phyloP scores from a whole-genome alignment of 225 moss, liverwort and hornwort genomes.

The Sphagnum tenellum region DNA sequence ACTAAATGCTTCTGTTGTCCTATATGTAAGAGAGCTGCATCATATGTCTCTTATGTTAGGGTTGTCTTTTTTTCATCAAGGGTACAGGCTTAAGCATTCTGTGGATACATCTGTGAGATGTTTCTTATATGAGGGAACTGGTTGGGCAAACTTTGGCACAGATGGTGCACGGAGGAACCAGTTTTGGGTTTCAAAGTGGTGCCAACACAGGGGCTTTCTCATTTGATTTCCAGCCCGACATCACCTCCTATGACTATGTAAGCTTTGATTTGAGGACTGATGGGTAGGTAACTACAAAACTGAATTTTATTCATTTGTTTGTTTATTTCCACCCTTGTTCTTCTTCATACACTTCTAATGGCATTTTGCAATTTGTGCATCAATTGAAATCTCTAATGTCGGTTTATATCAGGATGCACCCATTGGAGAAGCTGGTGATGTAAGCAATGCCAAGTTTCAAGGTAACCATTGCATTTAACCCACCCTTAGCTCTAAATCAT shows the following conservation, averaged over 20 bases:
- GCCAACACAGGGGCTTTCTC: conserved; percentile 53
- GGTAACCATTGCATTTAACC: conserved; percentile 17
- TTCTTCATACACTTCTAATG: no score
- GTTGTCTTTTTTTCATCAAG: neutral
- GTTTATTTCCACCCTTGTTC: no score
- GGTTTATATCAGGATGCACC: conserved; percentile 55
- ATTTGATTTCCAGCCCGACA: conserved; percentile 54
- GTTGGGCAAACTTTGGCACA: conserved; percentile 4
- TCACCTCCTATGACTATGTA: conserved; percentile 89
- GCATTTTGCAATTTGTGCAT: no score
- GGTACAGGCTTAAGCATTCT: neutral
- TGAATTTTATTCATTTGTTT: no score
- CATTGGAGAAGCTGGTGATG: conserved; percentile 72
- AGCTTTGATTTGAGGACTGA: neutral
- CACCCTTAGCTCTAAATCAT: no score
- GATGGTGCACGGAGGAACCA: conserved; percentile 85
- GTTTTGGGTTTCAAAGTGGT: conserved; percentile 73
- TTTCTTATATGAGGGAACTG: no score
- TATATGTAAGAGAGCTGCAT: conserved; percentile 44
- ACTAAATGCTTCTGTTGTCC: conserved; percentile 73
- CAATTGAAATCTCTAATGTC: no score
- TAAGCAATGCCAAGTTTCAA: conserved; percentile 54
- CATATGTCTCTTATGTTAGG: neutral
- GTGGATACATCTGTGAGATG: no score
- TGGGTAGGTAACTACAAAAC: no score